Conservation (phyloP, 2,329 filamentous ascomycete genomes). For the Alternaria alternata region DNA sequence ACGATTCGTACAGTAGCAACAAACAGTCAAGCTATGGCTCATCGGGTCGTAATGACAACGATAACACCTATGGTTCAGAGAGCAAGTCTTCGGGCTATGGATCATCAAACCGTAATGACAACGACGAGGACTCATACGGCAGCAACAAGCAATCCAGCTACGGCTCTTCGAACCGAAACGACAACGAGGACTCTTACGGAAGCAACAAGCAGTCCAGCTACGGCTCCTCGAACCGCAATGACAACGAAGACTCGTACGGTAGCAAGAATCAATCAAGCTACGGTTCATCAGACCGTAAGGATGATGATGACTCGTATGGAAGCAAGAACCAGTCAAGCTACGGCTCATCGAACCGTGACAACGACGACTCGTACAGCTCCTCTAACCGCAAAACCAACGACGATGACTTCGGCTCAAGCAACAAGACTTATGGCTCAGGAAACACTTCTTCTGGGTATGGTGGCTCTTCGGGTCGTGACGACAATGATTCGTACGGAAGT, state of each 20-base stretch:
- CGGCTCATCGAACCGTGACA: conserved; percentile 2
- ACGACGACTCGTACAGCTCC: conserved; percentile 15
- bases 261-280: conserved; percentile 10
- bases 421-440: background rate
- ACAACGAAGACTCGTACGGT: conserved; percentile 9
- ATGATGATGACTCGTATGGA: conserved; percentile 10
- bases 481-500: conserved; percentile 6
- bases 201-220: conserved; percentile 10
- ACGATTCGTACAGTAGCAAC: conserved; percentile 11
- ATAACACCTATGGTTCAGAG: conserved; percentile 2
- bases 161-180: conserved; percentile 1
- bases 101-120: conserved; percentile 3
- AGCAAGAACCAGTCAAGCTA: conserved; percentile 17
- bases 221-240: conserved; percentile 2
- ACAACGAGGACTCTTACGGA: conserved; percentile 10
- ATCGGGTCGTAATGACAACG: conserved; percentile 2
- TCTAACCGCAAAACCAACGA: conserved; percentile 11
- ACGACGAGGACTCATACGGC: conserved; percentile 8
- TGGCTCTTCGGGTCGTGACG: conserved; percentile 1
- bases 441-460: conserved; percentile 6
- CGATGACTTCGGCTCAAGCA: conserved; percentile 8
- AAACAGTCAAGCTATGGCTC: conserved; percentile 15
- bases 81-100: background rate
- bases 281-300: conserved; percentile 3
- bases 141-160: conserved; percentile 10